Evolutionary conservation across 345 rosid genomes (phyloP).

Genomic region (Eutrema japonicum): DNA sequence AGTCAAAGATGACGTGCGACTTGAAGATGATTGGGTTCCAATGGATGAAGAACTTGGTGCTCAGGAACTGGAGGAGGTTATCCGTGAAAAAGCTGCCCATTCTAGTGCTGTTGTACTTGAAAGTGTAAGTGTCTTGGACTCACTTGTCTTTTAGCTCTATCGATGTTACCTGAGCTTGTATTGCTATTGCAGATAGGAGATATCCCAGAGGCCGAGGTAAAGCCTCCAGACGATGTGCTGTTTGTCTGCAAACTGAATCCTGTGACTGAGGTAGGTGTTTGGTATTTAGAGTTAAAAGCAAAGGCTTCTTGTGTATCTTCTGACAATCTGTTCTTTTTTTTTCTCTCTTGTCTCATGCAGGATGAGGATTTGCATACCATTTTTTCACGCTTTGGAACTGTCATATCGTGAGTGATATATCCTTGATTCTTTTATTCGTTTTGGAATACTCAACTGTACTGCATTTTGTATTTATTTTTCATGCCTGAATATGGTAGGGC

Average conservation of each 20-base stretch:
- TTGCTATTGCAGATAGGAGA: constrained; percentile 30
- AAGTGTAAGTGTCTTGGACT: constrained; percentile 56
- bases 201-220: constrained; percentile 52
- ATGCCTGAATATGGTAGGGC: constrained; percentile 61
- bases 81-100: constrained; percentile 81
- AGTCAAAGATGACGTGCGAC: constrained; percentile 81
- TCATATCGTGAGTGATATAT: constrained; percentile 63
- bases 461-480: constrained; percentile 20
- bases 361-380: constrained; percentile 96
- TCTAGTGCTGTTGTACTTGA: constrained; percentile 98
- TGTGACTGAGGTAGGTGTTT: constrained; percentile 83
- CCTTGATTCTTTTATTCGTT: neutral
- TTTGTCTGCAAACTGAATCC: constrained; percentile 99
- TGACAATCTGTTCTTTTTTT: constrained; percentile 3
- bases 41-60: constrained; percentile 79
- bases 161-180: constrained; percentile 15
- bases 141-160: constrained; percentile 4
- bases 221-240: constrained; percentile 93
- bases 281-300: constrained; percentile 17
- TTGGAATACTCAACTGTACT: neutral
- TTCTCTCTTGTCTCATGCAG: constrained; percentile 51
- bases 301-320: constrained; percentile 22
- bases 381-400: constrained; percentile 94
- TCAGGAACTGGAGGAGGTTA: constrained; percentile 74
- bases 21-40: constrained; percentile 99